Percentiles rank a stretch among this genome's conserved stretches.
These are phyloP conservation scores for Zymoseptoria ardabiliae DNA, from an alignment of 2,329 filamentous ascomycete species.

Conservation along the genomic window DNA sequence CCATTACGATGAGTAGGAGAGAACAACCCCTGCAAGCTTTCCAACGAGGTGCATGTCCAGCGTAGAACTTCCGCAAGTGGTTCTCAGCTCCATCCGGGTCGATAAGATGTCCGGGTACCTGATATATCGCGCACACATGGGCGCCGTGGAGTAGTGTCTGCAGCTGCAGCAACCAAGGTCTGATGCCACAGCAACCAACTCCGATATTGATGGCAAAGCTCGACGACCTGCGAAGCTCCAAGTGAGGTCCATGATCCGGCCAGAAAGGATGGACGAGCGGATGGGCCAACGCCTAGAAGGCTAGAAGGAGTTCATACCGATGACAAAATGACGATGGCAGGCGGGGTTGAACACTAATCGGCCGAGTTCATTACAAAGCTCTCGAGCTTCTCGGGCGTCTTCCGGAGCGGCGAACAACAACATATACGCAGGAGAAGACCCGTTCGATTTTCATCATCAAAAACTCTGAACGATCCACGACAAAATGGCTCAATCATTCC, in stretches of 20 bases:
- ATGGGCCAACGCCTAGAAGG: not conserved
- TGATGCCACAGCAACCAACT: not conserved
- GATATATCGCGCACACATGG: not conserved
- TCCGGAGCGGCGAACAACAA: not conserved
- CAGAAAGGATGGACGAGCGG: constrained; percentile 15
- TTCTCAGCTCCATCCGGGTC: not conserved
- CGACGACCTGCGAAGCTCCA: no score
- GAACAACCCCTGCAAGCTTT: not conserved
- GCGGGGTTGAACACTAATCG: not conserved
- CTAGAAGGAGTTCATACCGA: not conserved
- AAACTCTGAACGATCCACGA: not conserved
- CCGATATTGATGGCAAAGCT: not conserved
- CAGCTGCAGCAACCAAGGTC: not conserved
- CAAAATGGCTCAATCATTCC: constrained; percentile 36
- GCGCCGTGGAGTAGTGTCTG: not conserved
- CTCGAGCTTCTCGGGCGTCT: not conserved
- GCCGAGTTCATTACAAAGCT: not conserved
- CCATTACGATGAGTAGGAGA: no score
- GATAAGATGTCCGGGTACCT: not conserved
- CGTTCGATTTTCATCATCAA: no score
- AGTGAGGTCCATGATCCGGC: not conserved
- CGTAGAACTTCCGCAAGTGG: not conserved
- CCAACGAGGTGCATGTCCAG: not conserved
- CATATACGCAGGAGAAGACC: not conserved
- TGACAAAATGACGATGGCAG: not conserved